These are phyloP conservation scores for Trichoderma asperelloides DNA, from an alignment of 495 filamentous ascomycete species.

Conservation along the genomic window DNA sequence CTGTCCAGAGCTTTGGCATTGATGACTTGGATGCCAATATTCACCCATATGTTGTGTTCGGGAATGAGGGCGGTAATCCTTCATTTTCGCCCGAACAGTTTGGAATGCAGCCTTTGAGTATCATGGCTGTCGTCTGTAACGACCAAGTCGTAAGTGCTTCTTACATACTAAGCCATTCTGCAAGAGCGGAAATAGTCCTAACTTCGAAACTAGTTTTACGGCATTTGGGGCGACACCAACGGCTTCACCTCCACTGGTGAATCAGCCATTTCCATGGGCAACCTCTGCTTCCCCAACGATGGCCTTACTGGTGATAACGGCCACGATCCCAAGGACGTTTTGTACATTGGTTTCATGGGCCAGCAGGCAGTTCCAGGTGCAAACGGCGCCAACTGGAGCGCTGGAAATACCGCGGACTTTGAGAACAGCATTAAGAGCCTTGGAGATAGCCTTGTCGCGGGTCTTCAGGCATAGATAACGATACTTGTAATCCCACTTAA, in stretches of 20 bases:
- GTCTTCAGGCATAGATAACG: background rate
- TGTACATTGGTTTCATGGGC: conserved; percentile 49
- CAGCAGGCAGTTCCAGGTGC: conserved; percentile 37
- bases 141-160: conserved; percentile 38
- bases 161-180: too few relatives aligned
- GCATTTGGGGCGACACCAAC: conserved; percentile 62
- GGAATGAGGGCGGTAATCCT: conserved; percentile 44
- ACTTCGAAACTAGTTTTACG: conserved; percentile 38
- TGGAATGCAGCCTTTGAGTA: conserved; percentile 50
- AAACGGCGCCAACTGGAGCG: conserved; percentile 42
- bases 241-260: conserved; percentile 47
- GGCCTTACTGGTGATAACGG: conserved; percentile 41
- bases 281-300: conserved; percentile 41
- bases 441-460: conserved; percentile 32
- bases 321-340: conserved; percentile 39
- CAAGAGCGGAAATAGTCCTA: background rate
- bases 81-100: conserved; percentile 39
- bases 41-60: conserved; percentile 59
- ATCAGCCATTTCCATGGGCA: conserved; percentile 46
- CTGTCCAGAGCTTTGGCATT: conserved; percentile 38
- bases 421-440: conserved; percentile 40
- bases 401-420: conserved; percentile 33
- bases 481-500: background rate
- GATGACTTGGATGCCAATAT: conserved; percentile 50
- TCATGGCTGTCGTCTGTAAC: conserved; percentile 56